Percentiles rank a stretch among this genome's conserved stretches.
Evolutionary conservation across 768 basidiomycete genomes (phyloP).

Genomic region (Boletellus sp.): DNA sequence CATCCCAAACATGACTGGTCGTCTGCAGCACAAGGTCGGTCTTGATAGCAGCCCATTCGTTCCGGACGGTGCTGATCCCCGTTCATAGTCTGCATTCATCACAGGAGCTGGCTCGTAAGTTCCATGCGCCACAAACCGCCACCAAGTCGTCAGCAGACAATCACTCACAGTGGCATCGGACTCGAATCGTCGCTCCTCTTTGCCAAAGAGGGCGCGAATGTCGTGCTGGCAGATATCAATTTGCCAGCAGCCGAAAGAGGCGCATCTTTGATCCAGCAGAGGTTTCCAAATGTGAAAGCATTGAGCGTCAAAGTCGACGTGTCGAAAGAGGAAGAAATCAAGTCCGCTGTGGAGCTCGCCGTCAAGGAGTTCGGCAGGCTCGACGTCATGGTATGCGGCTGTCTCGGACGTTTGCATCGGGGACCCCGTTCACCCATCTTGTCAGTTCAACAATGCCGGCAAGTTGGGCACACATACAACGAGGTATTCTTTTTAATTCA

Average conservation of each 20-base stretch:
- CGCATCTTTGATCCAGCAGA: conserved; percentile 56
- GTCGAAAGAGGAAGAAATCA: conserved; percentile 81
- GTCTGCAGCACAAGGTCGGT: conserved; percentile 63
- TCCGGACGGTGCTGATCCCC: conserved; percentile 10
- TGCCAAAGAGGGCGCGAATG: conserved; percentile 89
- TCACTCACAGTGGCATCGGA: conserved; percentile 77
- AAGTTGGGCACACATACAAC: conserved; percentile 11
- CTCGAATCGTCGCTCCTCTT: conserved; percentile 94
- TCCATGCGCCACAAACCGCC: neutral
- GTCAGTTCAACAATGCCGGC: conserved; percentile 92
- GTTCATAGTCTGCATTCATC: conserved; percentile 63
- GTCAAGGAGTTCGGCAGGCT: conserved; percentile 87
- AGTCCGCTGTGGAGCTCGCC: conserved; percentile 74
- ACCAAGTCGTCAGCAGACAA: conserved; percentile 8
- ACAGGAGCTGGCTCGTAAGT: conserved; percentile 89
- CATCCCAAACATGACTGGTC: conserved; percentile 50
- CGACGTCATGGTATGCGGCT: conserved; percentile 78
- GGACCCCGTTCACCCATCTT: conserved; percentile 1
- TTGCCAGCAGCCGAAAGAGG: conserved; percentile 65
- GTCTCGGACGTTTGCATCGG: neutral
- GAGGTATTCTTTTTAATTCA: neutral
- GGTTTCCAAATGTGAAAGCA: conserved; percentile 66
- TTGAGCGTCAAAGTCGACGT: conserved; percentile 81
- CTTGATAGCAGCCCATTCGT: neutral
- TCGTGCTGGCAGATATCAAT: conserved; percentile 89